phyloP scores from a whole-genome alignment of 306 rosid genomes.

The Quercus rubra region DNA sequence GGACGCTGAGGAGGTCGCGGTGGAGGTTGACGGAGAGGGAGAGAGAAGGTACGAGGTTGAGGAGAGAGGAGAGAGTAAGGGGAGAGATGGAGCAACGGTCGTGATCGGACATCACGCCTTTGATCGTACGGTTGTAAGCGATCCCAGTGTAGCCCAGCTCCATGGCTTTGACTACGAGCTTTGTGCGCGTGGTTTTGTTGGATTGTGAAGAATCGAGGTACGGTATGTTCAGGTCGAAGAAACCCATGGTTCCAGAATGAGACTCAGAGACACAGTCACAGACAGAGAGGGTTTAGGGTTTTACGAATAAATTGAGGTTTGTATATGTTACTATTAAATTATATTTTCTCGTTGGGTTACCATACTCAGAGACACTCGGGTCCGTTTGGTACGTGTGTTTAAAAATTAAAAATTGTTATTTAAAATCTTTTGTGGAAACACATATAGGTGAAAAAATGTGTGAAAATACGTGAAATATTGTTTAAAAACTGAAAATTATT shows the following conservation, averaged over 20 bases:
- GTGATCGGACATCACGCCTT: conserved; percentile 82
- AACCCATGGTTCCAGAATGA: conserved; percentile 44
- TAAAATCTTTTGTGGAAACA: no score
- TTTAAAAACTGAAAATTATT: no score
- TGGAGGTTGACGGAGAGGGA: conserved; percentile 64
- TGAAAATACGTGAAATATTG: no score
- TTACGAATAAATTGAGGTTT: neutral
- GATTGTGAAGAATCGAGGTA: conserved; percentile 36
- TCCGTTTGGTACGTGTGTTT: no score
- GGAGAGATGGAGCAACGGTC: conserved; percentile 73
- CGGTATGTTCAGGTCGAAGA: conserved; percentile 86
- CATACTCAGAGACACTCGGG: no score
- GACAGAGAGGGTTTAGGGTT: conserved; percentile 8
- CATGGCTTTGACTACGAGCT: conserved; percentile 64
- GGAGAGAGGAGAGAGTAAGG: conserved; percentile 48
- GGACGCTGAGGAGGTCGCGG: conserved; percentile 60
- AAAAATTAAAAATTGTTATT: no score
- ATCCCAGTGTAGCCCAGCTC: conserved; percentile 87
- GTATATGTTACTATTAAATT: no score
- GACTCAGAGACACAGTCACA: no score
- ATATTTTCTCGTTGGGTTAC: no score
- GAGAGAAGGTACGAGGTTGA: conserved; percentile 21
- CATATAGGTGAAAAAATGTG: no score
- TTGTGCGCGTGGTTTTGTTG: conserved; percentile 43
- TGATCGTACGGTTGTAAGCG: conserved; percentile 82